Percentiles rank a stretch among this genome's conserved stretches.
phyloP scores from a whole-genome alignment of 2,329 filamentous ascomycete species.

The Fusarium ramigenum region DNA sequence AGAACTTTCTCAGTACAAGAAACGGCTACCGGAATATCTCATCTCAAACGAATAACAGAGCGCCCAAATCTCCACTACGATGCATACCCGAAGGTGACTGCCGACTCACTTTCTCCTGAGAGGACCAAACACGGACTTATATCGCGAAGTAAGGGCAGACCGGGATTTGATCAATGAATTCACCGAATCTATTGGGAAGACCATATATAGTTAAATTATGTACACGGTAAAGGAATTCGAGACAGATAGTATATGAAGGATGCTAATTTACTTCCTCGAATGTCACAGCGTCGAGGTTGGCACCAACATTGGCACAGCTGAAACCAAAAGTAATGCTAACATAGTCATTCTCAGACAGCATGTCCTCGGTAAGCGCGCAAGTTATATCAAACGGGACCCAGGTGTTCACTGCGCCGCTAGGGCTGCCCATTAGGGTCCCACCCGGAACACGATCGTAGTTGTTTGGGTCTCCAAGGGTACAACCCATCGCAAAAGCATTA shows the following conservation, averaged over 20 bases:
- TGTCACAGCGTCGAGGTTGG: background rate
- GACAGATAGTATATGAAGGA: background rate
- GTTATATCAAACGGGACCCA: fast-evolving
- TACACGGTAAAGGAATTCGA: background rate
- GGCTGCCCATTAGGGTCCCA: background rate
- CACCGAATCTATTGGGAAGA: background rate
- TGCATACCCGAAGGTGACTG: too few relatives aligned
- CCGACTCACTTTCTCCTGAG: too few relatives aligned
- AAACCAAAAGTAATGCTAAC: background rate
- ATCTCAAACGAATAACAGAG: too few relatives aligned
- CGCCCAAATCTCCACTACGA: too few relatives aligned
- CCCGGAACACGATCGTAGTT: background rate
- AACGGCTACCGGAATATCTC: too few relatives aligned
- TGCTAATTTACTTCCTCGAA: background rate
- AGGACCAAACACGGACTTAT: too few relatives aligned
- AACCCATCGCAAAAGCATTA: background rate
- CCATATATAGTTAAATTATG: background rate
- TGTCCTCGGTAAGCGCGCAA: background rate
- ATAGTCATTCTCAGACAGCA: background rate
- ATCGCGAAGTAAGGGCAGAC: background rate
- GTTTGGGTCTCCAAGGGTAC: background rate
- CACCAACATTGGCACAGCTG: background rate
- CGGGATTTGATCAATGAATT: fast-evolving
- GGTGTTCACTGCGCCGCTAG: background rate
- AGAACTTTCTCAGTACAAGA: too few relatives aligned